Evolutionary conservation across 345 rosid genomes (phyloP), one percentile per base, ranked within the genome.

Genomic region (Salix koriyanagi): DNA sequence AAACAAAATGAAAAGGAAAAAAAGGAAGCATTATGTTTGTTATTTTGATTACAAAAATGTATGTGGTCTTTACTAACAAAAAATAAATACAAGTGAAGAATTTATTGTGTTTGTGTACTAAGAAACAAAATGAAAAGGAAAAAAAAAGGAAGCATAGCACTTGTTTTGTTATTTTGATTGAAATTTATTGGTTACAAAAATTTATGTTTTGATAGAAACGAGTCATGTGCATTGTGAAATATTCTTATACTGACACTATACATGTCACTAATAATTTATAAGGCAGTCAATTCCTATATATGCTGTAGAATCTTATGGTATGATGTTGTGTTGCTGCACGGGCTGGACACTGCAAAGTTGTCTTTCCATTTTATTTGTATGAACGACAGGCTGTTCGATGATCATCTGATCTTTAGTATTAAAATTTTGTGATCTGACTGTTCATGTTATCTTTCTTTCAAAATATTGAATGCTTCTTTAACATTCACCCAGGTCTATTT

Each of bases 401-500:
- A 77, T 64, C 66, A 46, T 34, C 30, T 48, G 39, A 39, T 71
- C 71, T 65, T 26, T 67, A n/a, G 26, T 15, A 26, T 37, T 67
- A 46, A 9, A 41, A 58, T 21, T 67, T 32, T 67, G 19, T 10
- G 16, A 41, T 67, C 28, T 54, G 18, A 60, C 6, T 60, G 64
- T 2, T 34, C 34, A 42, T 28, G 23, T 26, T 36, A 19, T 65
- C 11, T 30, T 7, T 46, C 52, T 39, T 19, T 54, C 69, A 41
- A 67, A 58, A 39, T 64, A 25, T 21, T 65, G 0, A 58, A 19
- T 25, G 46, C 56, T 42, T 58, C 41, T 66, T 9, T 13, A 23
- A 64, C 60, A 76, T 77, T 81, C 81, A 77, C 23, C 37, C 83
- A 96, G 99, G 90, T 92, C 96, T 68, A 96, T 96, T 77, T 96